Conservation (phyloP, 2,329 filamentous ascomycete species). For the Lecanicillium sp. region DNA sequence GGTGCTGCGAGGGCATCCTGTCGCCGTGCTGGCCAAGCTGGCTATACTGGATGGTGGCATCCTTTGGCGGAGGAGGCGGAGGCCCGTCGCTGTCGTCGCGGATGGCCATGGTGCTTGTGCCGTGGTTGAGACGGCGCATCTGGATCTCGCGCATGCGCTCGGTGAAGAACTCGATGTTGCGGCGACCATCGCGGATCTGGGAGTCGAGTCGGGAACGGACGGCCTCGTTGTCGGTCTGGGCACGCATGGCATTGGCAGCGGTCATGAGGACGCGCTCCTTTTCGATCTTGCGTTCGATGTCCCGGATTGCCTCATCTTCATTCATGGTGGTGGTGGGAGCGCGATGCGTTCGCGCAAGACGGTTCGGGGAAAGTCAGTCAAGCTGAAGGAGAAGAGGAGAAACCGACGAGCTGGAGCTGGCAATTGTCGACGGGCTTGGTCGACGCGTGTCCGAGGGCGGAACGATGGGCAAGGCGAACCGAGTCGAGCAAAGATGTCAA, state of each 20-base stretch:
- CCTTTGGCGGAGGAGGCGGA: slow-evolving; percentile 69
- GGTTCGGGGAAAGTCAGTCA: slow-evolving; percentile 12
- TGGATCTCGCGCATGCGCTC: slow-evolving; percentile 84
- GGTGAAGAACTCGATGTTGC: slow-evolving; percentile 94
- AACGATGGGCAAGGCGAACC: too few species aligned
- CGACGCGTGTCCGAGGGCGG: too few species aligned
- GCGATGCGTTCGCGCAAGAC: slow-evolving; percentile 35
- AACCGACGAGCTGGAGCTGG: background rate
- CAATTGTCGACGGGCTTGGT: background rate
- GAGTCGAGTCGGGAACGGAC: slow-evolving; percentile 87
- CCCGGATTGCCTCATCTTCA: slow-evolving; percentile 61
- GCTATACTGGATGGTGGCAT: slow-evolving; percentile 46
- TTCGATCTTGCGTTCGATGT: slow-evolving; percentile 95
- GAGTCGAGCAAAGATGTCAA: background rate
- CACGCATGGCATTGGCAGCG: slow-evolving; percentile 89
- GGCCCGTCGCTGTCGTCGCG: slow-evolving; percentile 41
- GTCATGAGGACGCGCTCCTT: slow-evolving; percentile 93
- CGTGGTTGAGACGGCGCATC: slow-evolving; percentile 66
- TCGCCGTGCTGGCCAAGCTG: slow-evolving; percentile 61
- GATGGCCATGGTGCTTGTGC: slow-evolving; percentile 57
- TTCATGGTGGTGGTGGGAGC: slow-evolving; percentile 47
- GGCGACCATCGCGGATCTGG: slow-evolving; percentile 86
- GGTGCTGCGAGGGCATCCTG: slow-evolving; percentile 74
- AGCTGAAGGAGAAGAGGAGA: background rate
- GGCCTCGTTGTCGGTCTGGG: slow-evolving; percentile 87